A percentile compares a stretch with the other conserved stretches of the same genome.
phyloP scores from a whole-genome alignment of 192 early-diverging fungal genomes.

The Mortierella antarctica region DNA sequence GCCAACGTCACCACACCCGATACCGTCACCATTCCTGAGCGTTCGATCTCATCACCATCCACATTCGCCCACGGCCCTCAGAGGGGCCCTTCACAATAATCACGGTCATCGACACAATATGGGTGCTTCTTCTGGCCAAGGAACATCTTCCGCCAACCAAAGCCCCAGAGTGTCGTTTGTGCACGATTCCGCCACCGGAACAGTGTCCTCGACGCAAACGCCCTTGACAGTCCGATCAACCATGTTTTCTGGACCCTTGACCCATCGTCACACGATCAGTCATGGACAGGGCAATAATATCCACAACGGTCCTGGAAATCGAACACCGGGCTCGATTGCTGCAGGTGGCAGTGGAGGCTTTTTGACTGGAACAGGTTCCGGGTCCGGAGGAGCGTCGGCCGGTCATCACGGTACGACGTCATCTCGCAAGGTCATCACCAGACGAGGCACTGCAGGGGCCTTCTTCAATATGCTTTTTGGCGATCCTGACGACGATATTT shows the following conservation, averaged over 20 bases:
- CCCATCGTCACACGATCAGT: constrained; percentile 30
- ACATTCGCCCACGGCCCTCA: background rate
- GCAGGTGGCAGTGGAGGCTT: background rate
- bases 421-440: background rate
- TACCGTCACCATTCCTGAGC: constrained; percentile 11
- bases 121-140: no score
- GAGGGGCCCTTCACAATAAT: background rate
- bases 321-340: background rate
- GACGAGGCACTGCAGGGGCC: constrained; percentile 30
- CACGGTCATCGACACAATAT: background rate
- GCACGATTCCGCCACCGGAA: background rate
- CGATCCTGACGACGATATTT: constrained; percentile 27
- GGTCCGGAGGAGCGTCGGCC: background rate
- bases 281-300: constrained; percentile 36
- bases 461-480: constrained; percentile 55
- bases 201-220: background rate
- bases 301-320: constrained; percentile 13
- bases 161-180: constrained; percentile 28
- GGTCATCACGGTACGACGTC: constrained; percentile 1
- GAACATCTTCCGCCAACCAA: constrained; percentile 7
- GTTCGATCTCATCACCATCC: background rate
- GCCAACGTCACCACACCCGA: background rate
- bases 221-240: constrained; percentile 12
- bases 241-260: constrained; percentile 13
- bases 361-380: background rate